Conservation (phyloP, 257 asterid species). For the Lantana camara region DNA sequence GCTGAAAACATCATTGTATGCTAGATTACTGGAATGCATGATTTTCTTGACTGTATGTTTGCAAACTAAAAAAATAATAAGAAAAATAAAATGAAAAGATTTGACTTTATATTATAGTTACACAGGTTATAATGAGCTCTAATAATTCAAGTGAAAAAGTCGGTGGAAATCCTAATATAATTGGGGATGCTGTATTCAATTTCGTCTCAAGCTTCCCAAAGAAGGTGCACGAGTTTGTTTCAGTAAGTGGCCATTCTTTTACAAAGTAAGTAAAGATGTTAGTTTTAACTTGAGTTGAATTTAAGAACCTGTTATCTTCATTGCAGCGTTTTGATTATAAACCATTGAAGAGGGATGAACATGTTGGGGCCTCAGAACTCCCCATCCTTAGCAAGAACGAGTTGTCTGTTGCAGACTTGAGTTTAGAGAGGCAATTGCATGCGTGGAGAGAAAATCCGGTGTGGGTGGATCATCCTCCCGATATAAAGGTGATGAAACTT, state of each 20-base stretch:
- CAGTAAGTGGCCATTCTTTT: constrained; percentile 26
- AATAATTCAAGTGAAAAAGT: constrained; percentile 20
- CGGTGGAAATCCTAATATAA: constrained; percentile 28
- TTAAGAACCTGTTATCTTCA: neutral
- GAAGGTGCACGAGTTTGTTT: constrained; percentile 33
- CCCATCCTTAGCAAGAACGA: constrained; percentile 31
- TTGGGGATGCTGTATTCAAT: constrained; percentile 24
- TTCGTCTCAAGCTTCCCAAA: constrained; percentile 33
- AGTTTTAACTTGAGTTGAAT: constrained; percentile 6
- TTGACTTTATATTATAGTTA: neutral
- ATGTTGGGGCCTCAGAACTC: constrained; percentile 20
- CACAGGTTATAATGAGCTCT: constrained; percentile 25
- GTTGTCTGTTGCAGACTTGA: constrained; percentile 38
- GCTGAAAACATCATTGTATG: neutral
- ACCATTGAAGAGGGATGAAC: constrained; percentile 34
- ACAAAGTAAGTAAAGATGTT: constrained; percentile 10
- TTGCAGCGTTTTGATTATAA: constrained; percentile 44
- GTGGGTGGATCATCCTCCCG: constrained; percentile 69
- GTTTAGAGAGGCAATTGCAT: constrained; percentile 62
- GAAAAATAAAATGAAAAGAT: too few species aligned
- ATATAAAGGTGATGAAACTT: constrained; percentile 55
- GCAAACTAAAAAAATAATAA: neutral
- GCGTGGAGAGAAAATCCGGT: constrained; percentile 81
- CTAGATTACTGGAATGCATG: neutral
- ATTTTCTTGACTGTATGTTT: neutral